Evolutionary conservation across 164 flowering plant species (phyloP).

Genomic region (Chimonanthus praecox): DNA sequence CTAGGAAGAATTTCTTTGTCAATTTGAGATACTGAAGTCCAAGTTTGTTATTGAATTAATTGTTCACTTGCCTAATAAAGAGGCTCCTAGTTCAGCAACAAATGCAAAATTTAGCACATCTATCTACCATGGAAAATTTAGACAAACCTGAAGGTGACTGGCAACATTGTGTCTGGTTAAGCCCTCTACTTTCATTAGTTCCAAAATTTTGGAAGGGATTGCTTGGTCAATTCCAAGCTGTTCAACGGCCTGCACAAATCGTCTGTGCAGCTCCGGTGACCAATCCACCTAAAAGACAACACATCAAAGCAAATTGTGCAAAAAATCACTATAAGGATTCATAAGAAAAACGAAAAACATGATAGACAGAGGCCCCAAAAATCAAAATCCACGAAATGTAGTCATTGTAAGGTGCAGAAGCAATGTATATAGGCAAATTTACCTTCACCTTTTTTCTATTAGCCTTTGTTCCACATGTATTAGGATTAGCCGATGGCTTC

Average conservation of each 20-base stretch:
- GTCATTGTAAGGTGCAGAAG: background rate
- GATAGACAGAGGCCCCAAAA: no score
- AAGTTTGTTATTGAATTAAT: no score
- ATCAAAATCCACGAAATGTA: background rate
- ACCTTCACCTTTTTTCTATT: no score
- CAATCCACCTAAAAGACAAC: slow-evolving; percentile 43
- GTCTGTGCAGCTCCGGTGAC: background rate
- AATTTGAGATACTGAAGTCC: no score
- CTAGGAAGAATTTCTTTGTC: no score
- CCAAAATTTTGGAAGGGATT: background rate
- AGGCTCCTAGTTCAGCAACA: no score
- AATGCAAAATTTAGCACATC: slow-evolving; percentile 2
- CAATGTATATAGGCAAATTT: no score
- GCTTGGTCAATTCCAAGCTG: background rate
- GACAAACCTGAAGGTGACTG: slow-evolving; percentile 19
- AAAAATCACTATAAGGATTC: background rate
- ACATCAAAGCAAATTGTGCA: no score
- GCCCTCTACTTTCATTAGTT: background rate
- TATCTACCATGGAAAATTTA: no score
- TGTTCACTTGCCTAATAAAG: no score
- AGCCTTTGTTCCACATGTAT: slow-evolving; percentile 2
- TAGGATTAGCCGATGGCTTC: no score
- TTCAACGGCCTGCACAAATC: background rate
- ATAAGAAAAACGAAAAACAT: background rate
- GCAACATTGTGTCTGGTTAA: background rate